Conservation (phyloP, 495 filamentous ascomycete genomes). For the Hypoxylon cercidicola region DNA sequence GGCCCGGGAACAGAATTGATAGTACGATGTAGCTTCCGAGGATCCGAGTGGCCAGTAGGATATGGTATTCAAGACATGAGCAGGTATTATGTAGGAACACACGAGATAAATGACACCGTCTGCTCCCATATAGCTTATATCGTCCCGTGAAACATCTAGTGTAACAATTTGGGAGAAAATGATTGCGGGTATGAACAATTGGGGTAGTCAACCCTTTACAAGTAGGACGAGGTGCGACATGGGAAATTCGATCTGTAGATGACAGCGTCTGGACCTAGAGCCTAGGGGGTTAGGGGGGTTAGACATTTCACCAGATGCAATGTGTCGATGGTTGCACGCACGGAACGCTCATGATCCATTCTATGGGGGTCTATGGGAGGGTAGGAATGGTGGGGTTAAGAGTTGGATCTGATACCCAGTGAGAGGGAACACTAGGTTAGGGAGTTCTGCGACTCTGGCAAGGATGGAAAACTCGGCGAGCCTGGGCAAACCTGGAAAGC, state of each 20-base stretch:
- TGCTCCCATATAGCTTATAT: constrained; percentile 41
- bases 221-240: constrained; percentile 38
- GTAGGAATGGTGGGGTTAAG: constrained; percentile 36
- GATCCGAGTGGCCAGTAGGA: constrained; percentile 26
- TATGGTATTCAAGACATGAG: constrained; percentile 22
- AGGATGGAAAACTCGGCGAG: constrained; percentile 32
- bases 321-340: constrained; percentile 28
- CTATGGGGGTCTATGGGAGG: not conserved
- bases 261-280: constrained; percentile 33
- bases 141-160: constrained; percentile 37
- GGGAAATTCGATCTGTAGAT: constrained; percentile 32
- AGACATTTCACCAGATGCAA: constrained; percentile 28
- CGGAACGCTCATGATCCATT: constrained; percentile 9
- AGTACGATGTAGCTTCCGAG: constrained; percentile 13
- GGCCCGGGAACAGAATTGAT: constrained; percentile 17
- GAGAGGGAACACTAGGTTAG: constrained; percentile 11
- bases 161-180: constrained; percentile 31
- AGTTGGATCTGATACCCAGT: constrained; percentile 11
- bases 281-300: not conserved
- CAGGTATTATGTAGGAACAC: constrained; percentile 20
- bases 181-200: constrained; percentile 35
- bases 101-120: constrained; percentile 31
- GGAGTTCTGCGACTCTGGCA: constrained; percentile 13
- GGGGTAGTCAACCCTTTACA: constrained; percentile 28
- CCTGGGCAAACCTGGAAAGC: constrained; percentile 31